phyloP scores from a whole-genome alignment of 108 stramenopile genomes.

The Stephanodiscus minutulus region DNA sequence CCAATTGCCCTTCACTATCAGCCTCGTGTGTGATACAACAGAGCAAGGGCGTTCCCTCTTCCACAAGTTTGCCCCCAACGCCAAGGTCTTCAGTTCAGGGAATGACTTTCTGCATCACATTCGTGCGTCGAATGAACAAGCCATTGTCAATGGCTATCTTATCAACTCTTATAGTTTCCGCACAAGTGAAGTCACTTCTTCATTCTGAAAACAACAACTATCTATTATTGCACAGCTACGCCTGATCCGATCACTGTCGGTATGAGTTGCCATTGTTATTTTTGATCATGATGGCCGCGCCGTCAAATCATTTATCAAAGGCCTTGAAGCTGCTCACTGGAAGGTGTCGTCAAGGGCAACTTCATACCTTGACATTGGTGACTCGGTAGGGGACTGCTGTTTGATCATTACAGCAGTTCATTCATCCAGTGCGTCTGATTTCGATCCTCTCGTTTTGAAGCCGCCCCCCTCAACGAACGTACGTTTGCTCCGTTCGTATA shows the following conservation, averaged over 20 bases:
- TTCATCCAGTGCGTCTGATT: neutral
- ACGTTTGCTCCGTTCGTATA: neutral
- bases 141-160: constrained; percentile 1
- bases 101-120: constrained; percentile 9
- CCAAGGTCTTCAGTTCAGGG: neutral
- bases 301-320: neutral
- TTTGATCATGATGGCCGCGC: neutral
- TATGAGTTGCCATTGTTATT: constrained; percentile 4
- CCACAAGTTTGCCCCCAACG: neutral
- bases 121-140: neutral
- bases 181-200: neutral
- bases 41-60: constrained; percentile 4
- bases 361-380: neutral
- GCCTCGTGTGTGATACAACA: neutral
- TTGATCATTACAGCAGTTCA: neutral
- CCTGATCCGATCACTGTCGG: neutral
- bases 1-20: neutral
- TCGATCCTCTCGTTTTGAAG: neutral
- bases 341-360: neutral
- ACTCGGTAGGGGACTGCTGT: neutral
- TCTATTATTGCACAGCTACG: constrained; percentile 4
- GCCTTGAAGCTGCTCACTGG: neutral
- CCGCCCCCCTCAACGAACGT: neutral
- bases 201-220: neutral
- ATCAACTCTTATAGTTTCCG: neutral